Base-by-base conservation (phyloP, 768 basidiomycete genomes). In the Tricholoma bakamatsutake region DNA sequence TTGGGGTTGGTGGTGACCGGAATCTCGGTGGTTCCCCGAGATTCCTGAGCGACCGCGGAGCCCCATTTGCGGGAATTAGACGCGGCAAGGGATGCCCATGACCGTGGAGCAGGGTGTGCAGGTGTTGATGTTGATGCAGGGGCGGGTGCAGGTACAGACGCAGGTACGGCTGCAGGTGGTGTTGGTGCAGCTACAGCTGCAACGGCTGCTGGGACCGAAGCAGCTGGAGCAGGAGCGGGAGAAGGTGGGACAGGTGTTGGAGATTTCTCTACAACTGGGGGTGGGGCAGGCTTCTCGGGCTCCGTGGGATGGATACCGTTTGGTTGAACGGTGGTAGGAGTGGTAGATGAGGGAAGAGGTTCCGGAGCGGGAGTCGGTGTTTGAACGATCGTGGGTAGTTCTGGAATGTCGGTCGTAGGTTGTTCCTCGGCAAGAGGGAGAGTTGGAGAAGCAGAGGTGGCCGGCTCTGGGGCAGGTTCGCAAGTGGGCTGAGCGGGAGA, bases 41-140 rank as follows among this genome's bases (percentile, higher is more conserved):
- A 81, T 55, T 92, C 88, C 55, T 82, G 81, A 1, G 90, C 90
- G 34, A 93, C 87, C 13, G 86, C 82, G 1, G 84, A 71, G 43
- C 92, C 91, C 94, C 93, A 96, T 67, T 88, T 90, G 66, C 85
- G 86, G 13, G 80, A 71, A 65, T 89, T 88, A 17, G 87, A 70
- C 39, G 94, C 93, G 46, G 94, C 94, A 45, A 97, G 83, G 55
- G 87, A 90, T 0, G 95, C 95, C 95, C 94, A 98, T 0, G 88
- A 88, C 67, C 90, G 88, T 13, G 90, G 91, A 17, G 76, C 78
- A 34, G 81, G 63, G 10, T 69, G 61, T 13, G 61, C 53, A 57
- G 43, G 71, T 57, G 48, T 69, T 56, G 28, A 61, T 13, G 61
- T 53, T 46, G 71, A 68, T 42, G 69, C 42, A 0, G 42, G 42